phyloP scores from a whole-genome alignment of 208 protist genomes.

The Entamoeba invadens region DNA sequence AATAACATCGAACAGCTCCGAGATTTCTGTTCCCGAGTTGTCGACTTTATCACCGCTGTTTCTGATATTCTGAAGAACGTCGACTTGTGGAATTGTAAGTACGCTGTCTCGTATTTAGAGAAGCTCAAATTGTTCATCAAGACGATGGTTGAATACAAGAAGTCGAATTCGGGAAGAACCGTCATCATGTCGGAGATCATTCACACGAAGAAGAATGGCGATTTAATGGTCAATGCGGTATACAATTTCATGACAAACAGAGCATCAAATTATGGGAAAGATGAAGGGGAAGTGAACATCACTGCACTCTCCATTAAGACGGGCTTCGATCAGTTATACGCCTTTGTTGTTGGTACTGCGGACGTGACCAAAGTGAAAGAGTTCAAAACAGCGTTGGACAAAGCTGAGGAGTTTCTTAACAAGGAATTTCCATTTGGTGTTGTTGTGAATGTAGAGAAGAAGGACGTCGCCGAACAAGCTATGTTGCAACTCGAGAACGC shows the following conservation, averaged over 20 bases:
- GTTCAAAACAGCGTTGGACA: neutral
- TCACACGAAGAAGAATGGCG: neutral
- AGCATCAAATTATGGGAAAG: neutral
- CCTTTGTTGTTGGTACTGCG: neutral
- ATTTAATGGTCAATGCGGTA: neutral
- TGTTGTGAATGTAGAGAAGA: neutral
- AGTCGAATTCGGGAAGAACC: neutral
- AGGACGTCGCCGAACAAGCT: neutral
- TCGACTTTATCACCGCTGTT: neutral
- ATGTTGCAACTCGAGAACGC: neutral
- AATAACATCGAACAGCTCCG: neutral
- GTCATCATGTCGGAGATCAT: neutral
- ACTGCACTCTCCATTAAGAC: neutral
- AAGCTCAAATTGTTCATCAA: neutral
- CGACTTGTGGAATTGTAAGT: neutral
- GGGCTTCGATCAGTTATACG: neutral
- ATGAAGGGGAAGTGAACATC: neutral
- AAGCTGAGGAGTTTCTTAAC: neutral
- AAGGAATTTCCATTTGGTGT: neutral
- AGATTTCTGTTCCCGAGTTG: neutral
- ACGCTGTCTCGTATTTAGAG: neutral
- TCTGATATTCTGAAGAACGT: neutral
- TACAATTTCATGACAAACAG: neutral
- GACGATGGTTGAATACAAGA: neutral
- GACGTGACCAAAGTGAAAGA: neutral